Evolutionary conservation across 192 early-diverging fungal species (phyloP).

Genomic region (Nowakowskiella sp.): DNA sequence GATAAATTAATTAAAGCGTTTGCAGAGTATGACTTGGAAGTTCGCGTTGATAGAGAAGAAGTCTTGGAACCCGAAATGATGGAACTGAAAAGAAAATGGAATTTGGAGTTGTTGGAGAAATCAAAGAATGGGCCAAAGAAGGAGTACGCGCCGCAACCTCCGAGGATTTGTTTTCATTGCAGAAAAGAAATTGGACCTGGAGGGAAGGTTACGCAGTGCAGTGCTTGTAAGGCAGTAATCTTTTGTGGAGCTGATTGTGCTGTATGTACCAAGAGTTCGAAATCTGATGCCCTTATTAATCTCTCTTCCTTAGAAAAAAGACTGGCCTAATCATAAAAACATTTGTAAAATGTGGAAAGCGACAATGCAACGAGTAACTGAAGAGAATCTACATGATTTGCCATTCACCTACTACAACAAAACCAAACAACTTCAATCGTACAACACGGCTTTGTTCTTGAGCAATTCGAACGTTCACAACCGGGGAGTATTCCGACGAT

Average conservation of each 20-base stretch:
- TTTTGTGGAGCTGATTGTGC: constrained; percentile 43
- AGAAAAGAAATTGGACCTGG: constrained; percentile 42
- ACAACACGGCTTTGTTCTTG: constrained; percentile 41
- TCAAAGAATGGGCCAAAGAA: not conserved
- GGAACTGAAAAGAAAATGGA: constrained; percentile 10
- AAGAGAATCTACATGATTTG: constrained; percentile 35
- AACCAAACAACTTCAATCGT: constrained; percentile 31
- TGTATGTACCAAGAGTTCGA: constrained; percentile 24
- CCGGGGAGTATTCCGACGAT: constrained; percentile 39
- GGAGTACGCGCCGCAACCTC: not conserved
- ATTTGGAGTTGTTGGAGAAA: constrained; percentile 11
- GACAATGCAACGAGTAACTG: constrained; percentile 33
- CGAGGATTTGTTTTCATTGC: constrained; percentile 33
- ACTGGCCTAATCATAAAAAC: constrained; percentile 45
- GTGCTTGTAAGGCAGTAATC: constrained; percentile 48
- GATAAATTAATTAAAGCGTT: constrained; percentile 2
- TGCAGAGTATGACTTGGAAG: constrained; percentile 10
- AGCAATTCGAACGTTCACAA: constrained; percentile 39
- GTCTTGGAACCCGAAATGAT: constrained; percentile 20
- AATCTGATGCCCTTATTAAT: not conserved
- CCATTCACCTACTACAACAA: constrained; percentile 42
- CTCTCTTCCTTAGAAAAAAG: constrained; percentile 31
- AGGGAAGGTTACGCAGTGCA: constrained; percentile 45
- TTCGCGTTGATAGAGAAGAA: constrained; percentile 22
- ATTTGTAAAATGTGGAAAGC: constrained; percentile 33